A percentile compares a stretch with the other conserved stretches of the same genome.
Evolutionary conservation across 805 yeast genomes (phyloP).

Genomic region (Tetrapisispora nanseiensis): DNA sequence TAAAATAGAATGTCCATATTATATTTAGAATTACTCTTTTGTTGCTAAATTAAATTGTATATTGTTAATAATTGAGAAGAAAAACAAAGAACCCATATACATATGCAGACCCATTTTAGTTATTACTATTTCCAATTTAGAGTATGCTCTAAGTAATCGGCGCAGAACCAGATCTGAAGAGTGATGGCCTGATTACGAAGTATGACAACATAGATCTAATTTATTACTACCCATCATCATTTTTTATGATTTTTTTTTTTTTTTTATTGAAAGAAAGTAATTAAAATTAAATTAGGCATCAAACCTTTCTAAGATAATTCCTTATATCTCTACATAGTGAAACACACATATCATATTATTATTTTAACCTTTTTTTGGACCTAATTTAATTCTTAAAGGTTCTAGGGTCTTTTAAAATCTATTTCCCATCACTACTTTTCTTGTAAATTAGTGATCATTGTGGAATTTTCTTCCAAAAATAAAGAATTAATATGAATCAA

Average conservation of each 20-base stretch:
- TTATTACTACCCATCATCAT: not conserved
- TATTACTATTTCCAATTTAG: not conserved
- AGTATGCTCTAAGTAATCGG: not conserved
- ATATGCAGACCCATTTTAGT: not conserved
- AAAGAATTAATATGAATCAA: not conserved
- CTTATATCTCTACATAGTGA: not conserved
- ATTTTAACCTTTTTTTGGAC: not conserved
- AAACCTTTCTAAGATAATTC: not conserved
- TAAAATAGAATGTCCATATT: not conserved
- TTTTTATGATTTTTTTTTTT: not conserved
- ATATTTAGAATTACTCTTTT: not conserved
- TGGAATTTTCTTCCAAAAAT: not conserved
- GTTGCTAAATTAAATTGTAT: no score
- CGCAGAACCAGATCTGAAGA: not conserved
- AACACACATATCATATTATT: not conserved
- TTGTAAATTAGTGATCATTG: not conserved
- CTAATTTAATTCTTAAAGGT: not conserved
- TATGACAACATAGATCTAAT: conserved; percentile 1
- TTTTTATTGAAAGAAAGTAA: not conserved
- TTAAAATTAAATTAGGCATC: not conserved
- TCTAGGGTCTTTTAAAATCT: not conserved
- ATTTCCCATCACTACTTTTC: not conserved
- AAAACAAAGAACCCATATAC: not conserved
- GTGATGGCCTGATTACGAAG: not conserved
- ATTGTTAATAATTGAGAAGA: no score